Conservation (phyloP, 352 stramenopile species). For the Phytophthora crassamura region DNA sequence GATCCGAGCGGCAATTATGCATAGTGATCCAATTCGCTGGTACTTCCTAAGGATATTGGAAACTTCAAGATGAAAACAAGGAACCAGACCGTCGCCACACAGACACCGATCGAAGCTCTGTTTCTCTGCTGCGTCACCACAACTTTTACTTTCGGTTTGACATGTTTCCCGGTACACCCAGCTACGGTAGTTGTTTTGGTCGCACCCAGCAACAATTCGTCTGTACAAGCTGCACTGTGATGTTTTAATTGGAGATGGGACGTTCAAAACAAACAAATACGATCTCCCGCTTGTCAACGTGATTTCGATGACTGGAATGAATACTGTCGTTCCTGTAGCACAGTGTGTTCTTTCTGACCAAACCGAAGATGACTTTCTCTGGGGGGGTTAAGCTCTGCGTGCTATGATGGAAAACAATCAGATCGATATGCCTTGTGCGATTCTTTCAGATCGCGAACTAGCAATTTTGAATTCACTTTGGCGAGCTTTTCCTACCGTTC, state of each 20-base stretch:
- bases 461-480: not conserved
- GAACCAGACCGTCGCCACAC: not conserved
- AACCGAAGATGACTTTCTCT: no score
- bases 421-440: not conserved
- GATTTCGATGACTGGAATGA: slow-evolving; percentile 4
- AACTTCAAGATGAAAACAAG: not conserved
- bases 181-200: not conserved
- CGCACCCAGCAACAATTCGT: not conserved
- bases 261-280: slow-evolving; percentile 5
- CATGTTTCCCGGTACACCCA: not conserved
- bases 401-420: no score
- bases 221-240: not conserved
- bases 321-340: not conserved
- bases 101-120: no score
- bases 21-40: not conserved
- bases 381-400: no score
- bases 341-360: not conserved
- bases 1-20: not conserved
- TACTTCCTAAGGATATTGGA: slow-evolving; percentile 1
- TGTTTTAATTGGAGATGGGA: not conserved
- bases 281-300: slow-evolving; percentile 1
- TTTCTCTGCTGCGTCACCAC: not conserved
- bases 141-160: not conserved
- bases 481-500: not conserved
- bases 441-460: not conserved